These are phyloP conservation scores for Magnolia officinalis DNA, from an alignment of 164 flowering plant genomes.

Conservation along the genomic window DNA sequence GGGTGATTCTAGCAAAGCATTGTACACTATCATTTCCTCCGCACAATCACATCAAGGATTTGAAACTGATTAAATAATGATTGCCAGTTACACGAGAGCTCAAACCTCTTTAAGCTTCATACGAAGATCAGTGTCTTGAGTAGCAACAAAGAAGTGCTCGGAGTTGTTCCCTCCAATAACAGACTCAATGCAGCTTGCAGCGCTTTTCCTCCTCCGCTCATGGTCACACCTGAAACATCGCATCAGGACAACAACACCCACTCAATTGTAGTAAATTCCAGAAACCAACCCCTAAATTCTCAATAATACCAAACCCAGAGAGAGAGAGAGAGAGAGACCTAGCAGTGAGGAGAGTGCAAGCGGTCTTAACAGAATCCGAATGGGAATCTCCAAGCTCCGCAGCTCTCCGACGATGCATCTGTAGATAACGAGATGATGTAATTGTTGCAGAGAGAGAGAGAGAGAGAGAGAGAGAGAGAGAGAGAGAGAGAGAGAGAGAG, in stretches of 20 bases:
- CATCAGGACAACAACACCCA: background rate
- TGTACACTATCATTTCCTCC: background rate
- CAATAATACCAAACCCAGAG: background rate
- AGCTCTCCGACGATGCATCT: constrained; percentile 75
- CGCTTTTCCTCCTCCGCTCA: constrained; percentile 51
- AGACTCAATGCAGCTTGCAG: constrained; percentile 57
- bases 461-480: constrained; percentile 17
- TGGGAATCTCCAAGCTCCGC: constrained; percentile 47
- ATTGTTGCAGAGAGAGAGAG: background rate
- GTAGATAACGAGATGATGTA: constrained; percentile 1
- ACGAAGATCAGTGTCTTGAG: constrained; percentile 72
- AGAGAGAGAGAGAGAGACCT: constrained; percentile 36
- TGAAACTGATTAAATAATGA: background rate
- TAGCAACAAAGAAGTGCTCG: constrained; percentile 85
- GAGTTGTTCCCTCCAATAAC: constrained; percentile 67
- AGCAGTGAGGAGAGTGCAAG: constrained; percentile 45
- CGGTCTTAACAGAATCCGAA: constrained; percentile 45
- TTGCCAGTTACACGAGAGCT: background rate
- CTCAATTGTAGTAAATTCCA: background rate
- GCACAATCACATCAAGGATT: background rate
- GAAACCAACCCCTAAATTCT: background rate
- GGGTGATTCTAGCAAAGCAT: too few species aligned
- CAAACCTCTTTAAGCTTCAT: constrained; percentile 59
- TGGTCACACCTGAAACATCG: constrained; percentile 67
- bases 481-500: constrained; percentile 7